Percentiles rank a stretch among this genome's conserved stretches.
These are phyloP conservation scores for Rhizoclosmatium hyalinum DNA, from an alignment of 371 early-diverging fungal species.

Conservation along the genomic window DNA sequence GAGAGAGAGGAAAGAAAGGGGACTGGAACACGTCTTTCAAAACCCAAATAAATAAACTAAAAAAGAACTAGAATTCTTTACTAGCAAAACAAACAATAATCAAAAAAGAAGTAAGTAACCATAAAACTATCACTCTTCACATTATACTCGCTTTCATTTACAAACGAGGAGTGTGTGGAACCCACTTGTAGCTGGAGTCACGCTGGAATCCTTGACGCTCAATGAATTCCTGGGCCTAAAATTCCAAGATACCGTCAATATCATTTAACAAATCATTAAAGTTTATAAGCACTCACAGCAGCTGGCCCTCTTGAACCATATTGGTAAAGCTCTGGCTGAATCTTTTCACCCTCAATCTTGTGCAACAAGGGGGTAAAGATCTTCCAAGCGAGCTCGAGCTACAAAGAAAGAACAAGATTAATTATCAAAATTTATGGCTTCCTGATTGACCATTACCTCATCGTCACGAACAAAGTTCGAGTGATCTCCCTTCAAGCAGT, in stretches of 20 bases:
- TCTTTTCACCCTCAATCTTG: conserved; percentile 77
- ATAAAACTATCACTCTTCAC: too few relatives aligned
- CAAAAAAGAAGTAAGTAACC: too few relatives aligned
- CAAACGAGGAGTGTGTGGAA: conserved; percentile 15
- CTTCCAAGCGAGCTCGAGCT: conserved; percentile 92
- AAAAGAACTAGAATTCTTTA: too few relatives aligned
- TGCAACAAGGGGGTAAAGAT: conserved; percentile 96
- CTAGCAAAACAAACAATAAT: too few relatives aligned
- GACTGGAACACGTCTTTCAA: too few relatives aligned
- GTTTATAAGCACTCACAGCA: conserved; percentile 52
- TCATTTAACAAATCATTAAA: too few relatives aligned
- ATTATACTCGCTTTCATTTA: not conserved
- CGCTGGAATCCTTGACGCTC: conserved; percentile 70
- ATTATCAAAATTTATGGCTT: not conserved
- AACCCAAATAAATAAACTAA: too few relatives aligned
- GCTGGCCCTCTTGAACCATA: conserved; percentile 91
- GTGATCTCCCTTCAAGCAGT: conserved; percentile 89
- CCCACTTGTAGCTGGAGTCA: conserved; percentile 46
- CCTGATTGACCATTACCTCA: conserved; percentile 69
- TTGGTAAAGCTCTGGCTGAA: conserved; percentile 78
- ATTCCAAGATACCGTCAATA: too few relatives aligned
- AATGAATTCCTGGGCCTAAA: conserved; percentile 62
- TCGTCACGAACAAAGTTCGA: conserved; percentile 97
- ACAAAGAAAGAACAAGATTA: not conserved
- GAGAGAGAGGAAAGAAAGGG: too few relatives aligned